phyloP scores from a whole-genome alignment of 2,329 filamentous ascomycete genomes.

The Raffaelea albimanens region DNA sequence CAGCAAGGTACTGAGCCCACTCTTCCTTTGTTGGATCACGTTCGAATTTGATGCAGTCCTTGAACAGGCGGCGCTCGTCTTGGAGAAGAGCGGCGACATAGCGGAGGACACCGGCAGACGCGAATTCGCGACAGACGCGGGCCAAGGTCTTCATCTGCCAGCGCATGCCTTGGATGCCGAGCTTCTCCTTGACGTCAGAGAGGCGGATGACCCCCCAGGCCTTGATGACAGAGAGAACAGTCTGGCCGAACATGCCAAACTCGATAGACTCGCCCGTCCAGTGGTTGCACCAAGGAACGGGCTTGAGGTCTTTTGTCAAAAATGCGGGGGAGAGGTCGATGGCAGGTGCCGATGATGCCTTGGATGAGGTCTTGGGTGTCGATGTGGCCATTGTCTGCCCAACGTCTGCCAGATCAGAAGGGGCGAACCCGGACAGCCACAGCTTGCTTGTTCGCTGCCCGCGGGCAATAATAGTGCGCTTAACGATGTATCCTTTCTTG shows the following conservation, averaged over 20 bases:
- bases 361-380: background rate
- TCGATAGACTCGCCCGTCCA: constrained; percentile 53
- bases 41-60: constrained; percentile 51
- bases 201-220: constrained; percentile 51
- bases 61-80: constrained; percentile 40
- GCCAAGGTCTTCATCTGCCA: constrained; percentile 53
- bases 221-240: constrained; percentile 46
- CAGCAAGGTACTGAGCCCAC: constrained; percentile 45
- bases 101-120: constrained; percentile 42
- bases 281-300: constrained; percentile 44
- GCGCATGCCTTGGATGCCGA: constrained; percentile 42
- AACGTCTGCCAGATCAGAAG: constrained; percentile 28
- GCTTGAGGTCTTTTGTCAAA: constrained; percentile 33
- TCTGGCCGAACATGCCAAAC: constrained; percentile 46
- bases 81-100: constrained; percentile 48
- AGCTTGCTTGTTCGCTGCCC: constrained; percentile 54
- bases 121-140: constrained; percentile 49
- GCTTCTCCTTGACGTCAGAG: constrained; percentile 46
- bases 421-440: constrained; percentile 48
- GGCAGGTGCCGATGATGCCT: background rate
- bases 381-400: constrained; percentile 3
- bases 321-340: constrained; percentile 22
- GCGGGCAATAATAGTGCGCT: constrained; percentile 47
- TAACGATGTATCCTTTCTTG: constrained; percentile 52
- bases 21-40: constrained; percentile 47